Evolutionary conservation across 2,329 filamentous ascomycete species (phyloP), one percentile per base, ranked within the genome.

Genomic region (Fusarium continuum): DNA sequence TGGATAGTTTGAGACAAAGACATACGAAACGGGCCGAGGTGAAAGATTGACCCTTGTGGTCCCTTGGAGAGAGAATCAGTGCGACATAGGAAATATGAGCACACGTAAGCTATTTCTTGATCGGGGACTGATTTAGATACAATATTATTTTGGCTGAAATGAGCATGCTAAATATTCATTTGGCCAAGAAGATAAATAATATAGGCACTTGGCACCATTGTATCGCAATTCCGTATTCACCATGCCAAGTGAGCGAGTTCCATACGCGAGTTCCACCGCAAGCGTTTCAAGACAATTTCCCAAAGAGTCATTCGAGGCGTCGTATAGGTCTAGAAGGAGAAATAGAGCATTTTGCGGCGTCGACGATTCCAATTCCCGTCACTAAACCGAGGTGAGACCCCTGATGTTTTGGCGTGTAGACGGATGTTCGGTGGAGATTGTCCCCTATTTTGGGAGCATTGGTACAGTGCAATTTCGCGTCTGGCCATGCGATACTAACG

Each of bases 341-440:
- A 34, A 64, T 50, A 39, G 56, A 55, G 43, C 11, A 22, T n/a
- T 49, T 25, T 49, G 26, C 34, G 35, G 45, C 34, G 34, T 23
- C 11, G 34, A 48, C 13, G 32, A 32, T 35, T 47, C 44, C 31
- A 23, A 34, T 41, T 52, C 38, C 34, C 49, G 29, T 28, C 48
- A 39, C 55, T 34, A 50, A 62, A 47, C 45, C 35, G 41, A 59
- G 26, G 40, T 41, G 57, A 41, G 54, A 59, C 63, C 62, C 63
- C 58, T 59, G 53, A 23, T 48, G 59, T 63, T 66, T 66, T 46
- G 53, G 43, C 46, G 22, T 39, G 28, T 25, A 36, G 44, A 59
- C 58, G 52, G 65, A 69, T 61, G 56, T 65, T 36, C 57, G 36
- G 69, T 71, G 69, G 69, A 69, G 65, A 71, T 69, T 68, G 43